These are phyloP conservation scores for Pseudovirgaria hyperparasitica DNA, from an alignment of 2,329 filamentous ascomycete genomes.

Conservation along the genomic window DNA sequence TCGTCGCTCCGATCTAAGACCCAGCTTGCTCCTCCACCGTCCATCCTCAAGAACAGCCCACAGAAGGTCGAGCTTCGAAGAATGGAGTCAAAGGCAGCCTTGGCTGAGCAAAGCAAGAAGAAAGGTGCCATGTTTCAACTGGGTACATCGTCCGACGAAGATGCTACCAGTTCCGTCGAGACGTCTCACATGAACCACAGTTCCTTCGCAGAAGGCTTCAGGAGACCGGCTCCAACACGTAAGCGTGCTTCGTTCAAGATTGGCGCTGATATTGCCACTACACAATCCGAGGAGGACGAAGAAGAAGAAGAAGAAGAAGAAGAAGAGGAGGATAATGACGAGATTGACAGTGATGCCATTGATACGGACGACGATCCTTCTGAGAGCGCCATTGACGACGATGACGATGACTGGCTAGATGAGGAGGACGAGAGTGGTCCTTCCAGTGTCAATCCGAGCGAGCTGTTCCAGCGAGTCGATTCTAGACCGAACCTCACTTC, in stretches of 20 bases:
- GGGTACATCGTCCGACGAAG: conserved; percentile 72
- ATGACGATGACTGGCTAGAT: conserved; percentile 39
- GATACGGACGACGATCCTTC: conserved; percentile 45
- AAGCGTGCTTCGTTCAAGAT: conserved; percentile 78
- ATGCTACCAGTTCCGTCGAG: conserved; percentile 66
- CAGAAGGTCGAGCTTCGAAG: conserved; percentile 16
- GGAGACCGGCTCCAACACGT: conserved; percentile 39
- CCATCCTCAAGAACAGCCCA: conserved; percentile 44
- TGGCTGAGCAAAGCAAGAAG: conserved; percentile 40
- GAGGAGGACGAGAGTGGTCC: conserved; percentile 67
- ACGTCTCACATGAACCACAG: conserved; percentile 44
- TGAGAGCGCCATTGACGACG: conserved; percentile 46
- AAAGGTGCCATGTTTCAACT: conserved; percentile 62
- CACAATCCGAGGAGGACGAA: conserved; percentile 40
- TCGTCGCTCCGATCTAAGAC: conserved; percentile 53
- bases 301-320: conserved; percentile 46
- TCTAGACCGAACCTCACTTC: conserved; percentile 77
- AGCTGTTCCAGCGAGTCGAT: conserved; percentile 81
- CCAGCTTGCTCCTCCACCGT: conserved; percentile 42
- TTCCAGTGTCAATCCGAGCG: conserved; percentile 67
- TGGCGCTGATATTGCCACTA: conserved; percentile 56
- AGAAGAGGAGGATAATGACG: conserved; percentile 42
- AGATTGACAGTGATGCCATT: conserved; percentile 44
- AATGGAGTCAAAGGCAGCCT: conserved; percentile 2
- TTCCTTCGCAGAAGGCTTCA: conserved; percentile 41